These are phyloP conservation scores for Suillus alpinus DNA, from an alignment of 768 basidiomycete genomes.

Conservation along the genomic window DNA sequence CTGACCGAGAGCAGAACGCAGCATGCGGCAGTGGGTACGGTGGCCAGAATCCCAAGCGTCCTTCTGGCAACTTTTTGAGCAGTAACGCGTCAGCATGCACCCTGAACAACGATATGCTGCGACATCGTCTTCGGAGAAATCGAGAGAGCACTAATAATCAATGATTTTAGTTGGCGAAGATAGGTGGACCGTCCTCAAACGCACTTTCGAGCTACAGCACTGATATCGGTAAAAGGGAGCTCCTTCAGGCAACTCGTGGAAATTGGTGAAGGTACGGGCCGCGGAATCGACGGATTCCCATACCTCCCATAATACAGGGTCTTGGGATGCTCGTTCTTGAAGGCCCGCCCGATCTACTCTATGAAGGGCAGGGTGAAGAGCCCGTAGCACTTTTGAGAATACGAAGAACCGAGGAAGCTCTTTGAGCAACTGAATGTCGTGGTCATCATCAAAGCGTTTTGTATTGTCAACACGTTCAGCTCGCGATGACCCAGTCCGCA, in stretches of 20 bases:
- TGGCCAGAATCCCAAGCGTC: slow-evolving; percentile 1
- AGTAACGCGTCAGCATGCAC: slow-evolving; percentile 1
- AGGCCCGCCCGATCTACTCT: not conserved
- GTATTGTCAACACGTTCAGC: not conserved
- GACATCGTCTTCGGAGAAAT: not conserved
- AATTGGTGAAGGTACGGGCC: not conserved
- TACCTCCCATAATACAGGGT: not conserved
- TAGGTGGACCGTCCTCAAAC: not conserved
- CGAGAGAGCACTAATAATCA: not conserved
- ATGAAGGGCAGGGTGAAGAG: slow-evolving; percentile 1
- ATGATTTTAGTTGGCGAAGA: not conserved
- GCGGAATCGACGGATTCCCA: slow-evolving; percentile 1
- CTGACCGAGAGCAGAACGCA: not conserved
- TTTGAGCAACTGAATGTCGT: slow-evolving; percentile 5
- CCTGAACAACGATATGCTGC: slow-evolving; percentile 2
- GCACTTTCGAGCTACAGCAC: not conserved
- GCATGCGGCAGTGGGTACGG: slow-evolving; percentile 1
- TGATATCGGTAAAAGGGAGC: slow-evolving; percentile 2
- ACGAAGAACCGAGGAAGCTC: slow-evolving; percentile 1
- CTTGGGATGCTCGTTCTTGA: not conserved
- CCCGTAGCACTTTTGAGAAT: slow-evolving; percentile 1
- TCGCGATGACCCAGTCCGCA: slow-evolving; percentile 3
- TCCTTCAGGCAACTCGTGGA: slow-evolving; percentile 1
- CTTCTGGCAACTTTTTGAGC: not conserved
- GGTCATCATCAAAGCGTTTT: slow-evolving; percentile 5